These are phyloP conservation scores for Corchorus olitorius DNA, from an alignment of 345 rosid species.

Conservation along the genomic window DNA sequence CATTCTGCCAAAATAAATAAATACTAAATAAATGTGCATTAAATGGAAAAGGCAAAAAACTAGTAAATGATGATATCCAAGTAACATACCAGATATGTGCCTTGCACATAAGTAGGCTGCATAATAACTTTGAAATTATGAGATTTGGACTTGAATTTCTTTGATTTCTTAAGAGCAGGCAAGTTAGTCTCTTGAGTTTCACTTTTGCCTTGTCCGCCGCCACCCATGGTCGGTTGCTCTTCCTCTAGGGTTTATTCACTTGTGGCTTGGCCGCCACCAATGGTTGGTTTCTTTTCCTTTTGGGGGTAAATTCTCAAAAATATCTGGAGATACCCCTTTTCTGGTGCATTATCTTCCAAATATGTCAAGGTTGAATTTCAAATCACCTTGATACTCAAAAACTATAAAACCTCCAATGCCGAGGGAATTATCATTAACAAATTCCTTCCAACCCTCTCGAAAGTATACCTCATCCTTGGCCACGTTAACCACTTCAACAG, in stretches of 20 bases:
- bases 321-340: background rate
- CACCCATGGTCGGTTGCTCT: background rate
- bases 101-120: background rate
- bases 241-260: no score
- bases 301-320: background rate
- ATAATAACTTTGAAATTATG: background rate
- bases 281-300: background rate
- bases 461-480: background rate
- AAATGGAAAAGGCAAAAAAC: background rate
- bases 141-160: background rate
- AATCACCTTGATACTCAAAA: background rate
- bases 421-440: background rate
- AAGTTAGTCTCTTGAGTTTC: no score
- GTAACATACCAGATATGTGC: background rate
- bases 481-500: background rate
- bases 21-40: no score
- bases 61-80: no score
- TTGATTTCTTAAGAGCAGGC: no score
- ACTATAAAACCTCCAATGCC: background rate
- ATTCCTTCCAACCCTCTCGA: slow-evolving; percentile 1
- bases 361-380: background rate
- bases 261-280: no score
- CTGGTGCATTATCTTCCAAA: background rate
- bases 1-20: background rate
- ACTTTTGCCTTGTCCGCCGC: no score